A percentile compares a stretch with the other conserved stretches of the same genome.
Conservation (phyloP, 805 yeast species). For the Lipomyces japonicus region DNA sequence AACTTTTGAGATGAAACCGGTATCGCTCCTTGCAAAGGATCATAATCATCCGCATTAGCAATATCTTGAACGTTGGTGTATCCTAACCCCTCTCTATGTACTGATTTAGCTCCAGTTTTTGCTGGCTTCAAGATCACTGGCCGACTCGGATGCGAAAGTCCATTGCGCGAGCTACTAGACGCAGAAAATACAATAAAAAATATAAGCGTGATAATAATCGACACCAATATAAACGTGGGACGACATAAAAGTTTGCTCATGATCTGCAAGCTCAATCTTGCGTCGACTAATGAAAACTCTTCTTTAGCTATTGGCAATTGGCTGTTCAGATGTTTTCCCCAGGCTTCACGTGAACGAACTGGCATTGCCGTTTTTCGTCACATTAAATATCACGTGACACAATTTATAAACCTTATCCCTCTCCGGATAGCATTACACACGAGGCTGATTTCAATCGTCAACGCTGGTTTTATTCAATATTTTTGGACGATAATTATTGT, state of each 20-base stretch:
- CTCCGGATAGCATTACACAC: too few relatives aligned
- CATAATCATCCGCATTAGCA: constrained; percentile 29
- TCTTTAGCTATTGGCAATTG: too few relatives aligned
- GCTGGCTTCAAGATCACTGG: background rate
- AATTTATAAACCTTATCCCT: too few relatives aligned
- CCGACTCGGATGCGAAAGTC: background rate
- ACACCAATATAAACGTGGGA: constrained; percentile 6
- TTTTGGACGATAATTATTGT: too few relatives aligned
- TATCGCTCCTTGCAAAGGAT: constrained; percentile 25
- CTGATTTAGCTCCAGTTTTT: background rate
- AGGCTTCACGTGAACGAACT: too few relatives aligned
- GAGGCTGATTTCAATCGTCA: too few relatives aligned
- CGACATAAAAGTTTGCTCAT: constrained; percentile 1
- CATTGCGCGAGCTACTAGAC: background rate
- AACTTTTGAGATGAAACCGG: constrained; percentile 26
- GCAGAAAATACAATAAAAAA: constrained; percentile 10
- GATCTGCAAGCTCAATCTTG: too few relatives aligned
- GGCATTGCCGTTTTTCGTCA: too few relatives aligned
- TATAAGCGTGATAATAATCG: constrained; percentile 6
- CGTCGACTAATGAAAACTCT: too few relatives aligned
- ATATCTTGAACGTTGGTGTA: constrained; percentile 9
- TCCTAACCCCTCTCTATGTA: background rate
- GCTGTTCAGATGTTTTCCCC: too few relatives aligned
- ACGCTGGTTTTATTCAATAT: too few relatives aligned
- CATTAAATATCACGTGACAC: too few relatives aligned